Evolutionary conservation across 495 filamentous ascomycete genomes (phyloP).

Genomic region (Viridothelium virens): DNA sequence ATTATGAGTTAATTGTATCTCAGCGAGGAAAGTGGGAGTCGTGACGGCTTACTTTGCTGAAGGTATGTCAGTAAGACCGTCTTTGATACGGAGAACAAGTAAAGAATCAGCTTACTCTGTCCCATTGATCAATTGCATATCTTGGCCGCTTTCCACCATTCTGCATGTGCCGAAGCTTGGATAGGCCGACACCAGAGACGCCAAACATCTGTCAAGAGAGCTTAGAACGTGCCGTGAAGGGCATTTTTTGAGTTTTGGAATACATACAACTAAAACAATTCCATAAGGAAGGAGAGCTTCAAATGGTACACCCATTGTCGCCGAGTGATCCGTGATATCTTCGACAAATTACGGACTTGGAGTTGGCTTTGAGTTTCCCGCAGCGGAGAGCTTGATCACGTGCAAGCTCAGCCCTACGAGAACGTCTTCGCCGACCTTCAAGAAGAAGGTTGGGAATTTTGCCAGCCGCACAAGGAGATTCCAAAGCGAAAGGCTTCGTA

Average conservation of each 20-base stretch:
- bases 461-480: not conserved
- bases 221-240: not conserved
- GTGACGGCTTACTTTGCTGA: constrained; percentile 63
- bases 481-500: not conserved
- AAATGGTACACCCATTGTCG: constrained; percentile 83
- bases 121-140: constrained; percentile 85
- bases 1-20: constrained; percentile 12
- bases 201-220: constrained; percentile 72
- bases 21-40: not conserved
- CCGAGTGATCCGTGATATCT: constrained; percentile 9
- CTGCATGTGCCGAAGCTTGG: constrained; percentile 62
- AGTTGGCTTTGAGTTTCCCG: not conserved
- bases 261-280: constrained; percentile 77
- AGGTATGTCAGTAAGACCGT: constrained; percentile 37
- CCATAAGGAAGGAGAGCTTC: constrained; percentile 91
- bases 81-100: not conserved
- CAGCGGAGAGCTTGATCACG: not conserved
- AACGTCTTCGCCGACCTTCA: not conserved
- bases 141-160: constrained; percentile 84
- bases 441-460: not conserved
- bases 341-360: not conserved
- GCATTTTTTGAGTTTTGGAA: constrained; percentile 16
- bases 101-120: constrained; percentile 52
- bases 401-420: constrained; percentile 2
- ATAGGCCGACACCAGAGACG: constrained; percentile 67